phyloP scores from a whole-genome alignment of 306 rosid species.

The Cajanus cajan region DNA sequence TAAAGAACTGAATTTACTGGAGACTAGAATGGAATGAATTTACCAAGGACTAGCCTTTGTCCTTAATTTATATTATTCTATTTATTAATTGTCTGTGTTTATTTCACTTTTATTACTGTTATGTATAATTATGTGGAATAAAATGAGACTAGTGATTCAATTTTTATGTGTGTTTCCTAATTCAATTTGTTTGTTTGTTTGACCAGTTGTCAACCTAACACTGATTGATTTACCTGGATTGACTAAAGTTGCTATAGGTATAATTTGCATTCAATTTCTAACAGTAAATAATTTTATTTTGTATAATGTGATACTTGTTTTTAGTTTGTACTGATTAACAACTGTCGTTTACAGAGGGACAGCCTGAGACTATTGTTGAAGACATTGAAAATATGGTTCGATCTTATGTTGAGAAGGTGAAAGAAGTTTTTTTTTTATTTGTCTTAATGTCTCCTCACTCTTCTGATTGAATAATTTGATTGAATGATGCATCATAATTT shows the following conservation, averaged over 20 bases:
- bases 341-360: slow-evolving; percentile 63
- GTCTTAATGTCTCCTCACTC: neutral
- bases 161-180: slow-evolving; percentile 27
- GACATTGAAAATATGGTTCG: slow-evolving; percentile 89
- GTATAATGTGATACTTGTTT: neutral
- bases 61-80: neutral
- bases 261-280: slow-evolving; percentile 22
- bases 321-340: slow-evolving; percentile 13
- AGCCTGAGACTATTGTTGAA: slow-evolving; percentile 73
- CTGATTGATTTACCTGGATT: slow-evolving; percentile 93
- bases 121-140: neutral
- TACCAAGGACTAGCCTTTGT: neutral
- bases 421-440: neutral
- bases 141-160: slow-evolving; percentile 1
- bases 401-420: slow-evolving; percentile 78
- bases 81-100: neutral
- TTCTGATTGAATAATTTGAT: neutral
- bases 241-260: slow-evolving; percentile 97
- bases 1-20: slow-evolving; percentile 1
- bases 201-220: slow-evolving; percentile 95
- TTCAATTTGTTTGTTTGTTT: slow-evolving; percentile 20
- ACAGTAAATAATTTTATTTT: neutral
- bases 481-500: slow-evolving; percentile 10
- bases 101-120: neutral
- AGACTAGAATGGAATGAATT: neutral